Conservation (phyloP, 1,284 basidiomycete genomes). For the Moesziomyces sp. region DNA sequence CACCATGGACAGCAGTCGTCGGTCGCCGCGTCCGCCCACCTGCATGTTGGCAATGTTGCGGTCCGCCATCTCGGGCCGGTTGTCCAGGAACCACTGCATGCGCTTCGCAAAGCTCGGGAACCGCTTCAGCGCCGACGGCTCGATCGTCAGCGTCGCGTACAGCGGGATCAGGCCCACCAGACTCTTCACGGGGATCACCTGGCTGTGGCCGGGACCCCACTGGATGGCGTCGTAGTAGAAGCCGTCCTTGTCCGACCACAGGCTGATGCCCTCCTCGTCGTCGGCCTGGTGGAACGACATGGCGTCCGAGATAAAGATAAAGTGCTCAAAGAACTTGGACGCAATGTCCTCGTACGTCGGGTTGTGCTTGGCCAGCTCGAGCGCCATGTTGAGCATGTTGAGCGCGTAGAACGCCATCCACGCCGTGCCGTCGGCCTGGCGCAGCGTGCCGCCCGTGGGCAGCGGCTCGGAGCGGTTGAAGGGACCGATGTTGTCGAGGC, state of each 20-base stretch:
- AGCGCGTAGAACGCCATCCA: constrained; percentile 99
- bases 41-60: constrained; percentile 96
- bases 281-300: constrained; percentile 87
- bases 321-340: constrained; percentile 92
- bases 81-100: constrained; percentile 97
- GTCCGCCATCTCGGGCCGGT: constrained; percentile 83
- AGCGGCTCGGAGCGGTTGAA: constrained; percentile 98
- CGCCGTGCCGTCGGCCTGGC: constrained; percentile 96
- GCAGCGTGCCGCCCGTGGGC: constrained; percentile 82
- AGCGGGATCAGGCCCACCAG: constrained; percentile 95
- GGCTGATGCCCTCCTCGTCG: constrained; percentile 73
- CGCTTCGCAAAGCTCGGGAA: constrained; percentile 98
- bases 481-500: constrained; percentile 95
- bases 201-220: constrained; percentile 75
- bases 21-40: constrained; percentile 74
- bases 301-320: constrained; percentile 71
- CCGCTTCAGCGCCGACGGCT: constrained; percentile 85
- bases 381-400: constrained; percentile 96
- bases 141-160: constrained; percentile 91
- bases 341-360: constrained; percentile 98
- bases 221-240: constrained; percentile 98
- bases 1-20: constrained; percentile 87
- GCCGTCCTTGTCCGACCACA: constrained; percentile 96
- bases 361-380: constrained; percentile 97
- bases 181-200: constrained; percentile 90